These are phyloP conservation scores for Persicaria tinctoria DNA, from an alignment of 148 eudicot species.

Conservation along the genomic window DNA sequence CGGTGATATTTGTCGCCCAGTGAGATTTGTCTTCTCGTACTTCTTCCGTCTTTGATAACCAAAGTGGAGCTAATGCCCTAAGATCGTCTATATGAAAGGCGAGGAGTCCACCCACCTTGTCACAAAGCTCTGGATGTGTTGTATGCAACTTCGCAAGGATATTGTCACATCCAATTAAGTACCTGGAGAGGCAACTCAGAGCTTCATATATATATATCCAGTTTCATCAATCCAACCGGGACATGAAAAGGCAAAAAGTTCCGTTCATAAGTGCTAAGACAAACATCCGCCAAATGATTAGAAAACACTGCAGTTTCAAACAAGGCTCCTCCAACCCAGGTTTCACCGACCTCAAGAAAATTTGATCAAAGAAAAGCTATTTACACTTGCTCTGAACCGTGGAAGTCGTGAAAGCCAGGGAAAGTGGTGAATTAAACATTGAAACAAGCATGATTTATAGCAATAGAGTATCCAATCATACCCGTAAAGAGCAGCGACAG, in stretches of 20 bases:
- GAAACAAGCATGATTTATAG: not conserved
- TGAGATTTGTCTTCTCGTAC: slow-evolving; percentile 89
- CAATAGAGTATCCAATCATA: slow-evolving; percentile 19
- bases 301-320: not conserved
- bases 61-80: slow-evolving; percentile 82
- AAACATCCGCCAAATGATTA: not conserved
- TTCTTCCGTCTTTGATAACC: slow-evolving; percentile 96
- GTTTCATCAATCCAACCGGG: too few relatives aligned
- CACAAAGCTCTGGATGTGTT: slow-evolving; percentile 82
- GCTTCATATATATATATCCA: not conserved
- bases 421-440: not conserved
- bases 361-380: not conserved
- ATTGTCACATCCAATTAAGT: slow-evolving; percentile 92
- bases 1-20: slow-evolving; percentile 86
- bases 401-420: not conserved
- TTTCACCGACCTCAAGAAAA: not conserved
- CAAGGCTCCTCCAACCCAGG: not conserved
- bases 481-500: slow-evolving; percentile 94
- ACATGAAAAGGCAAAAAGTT: not conserved
- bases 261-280: not conserved
- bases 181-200: slow-evolving; percentile 37
- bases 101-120: slow-evolving; percentile 92
- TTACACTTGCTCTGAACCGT: not conserved
- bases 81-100: slow-evolving; percentile 96
- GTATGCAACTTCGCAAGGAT: slow-evolving; percentile 88